Percentiles rank a stretch among this genome's conserved stretches.
Conservation (phyloP, 1,284 basidiomycete genomes). For the Sphagnurus paluster region DNA sequence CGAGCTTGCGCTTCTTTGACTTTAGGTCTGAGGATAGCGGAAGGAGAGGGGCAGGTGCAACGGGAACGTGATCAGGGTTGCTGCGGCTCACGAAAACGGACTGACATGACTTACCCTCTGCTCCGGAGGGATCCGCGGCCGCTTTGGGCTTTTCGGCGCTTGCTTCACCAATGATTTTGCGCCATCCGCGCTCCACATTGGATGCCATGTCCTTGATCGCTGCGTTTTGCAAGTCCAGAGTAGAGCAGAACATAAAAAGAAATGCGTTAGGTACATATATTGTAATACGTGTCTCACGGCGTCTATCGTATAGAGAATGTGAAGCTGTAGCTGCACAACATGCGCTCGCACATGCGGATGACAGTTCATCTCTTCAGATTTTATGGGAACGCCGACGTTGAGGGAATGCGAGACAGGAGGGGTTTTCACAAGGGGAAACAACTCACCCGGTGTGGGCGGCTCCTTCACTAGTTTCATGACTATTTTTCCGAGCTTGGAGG, state of each 20-base stretch:
- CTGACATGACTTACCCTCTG: slow-evolving; percentile 73
- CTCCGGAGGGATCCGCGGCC: slow-evolving; percentile 40
- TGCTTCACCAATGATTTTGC: slow-evolving; percentile 48
- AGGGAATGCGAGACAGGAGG: slow-evolving; percentile 11
- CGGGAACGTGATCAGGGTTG: slow-evolving; percentile 9
- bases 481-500: slow-evolving; percentile 75
- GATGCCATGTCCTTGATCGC: slow-evolving; percentile 89
- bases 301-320: slow-evolving; percentile 20
- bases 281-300: slow-evolving; percentile 37
- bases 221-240: slow-evolving; percentile 36
- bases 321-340: not conserved
- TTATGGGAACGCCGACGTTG: slow-evolving; percentile 17
- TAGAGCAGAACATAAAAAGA: slow-evolving; percentile 33
- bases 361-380: slow-evolving; percentile 16
- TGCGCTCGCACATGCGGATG: not conserved
- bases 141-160: slow-evolving; percentile 39
- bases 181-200: slow-evolving; percentile 82
- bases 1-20: slow-evolving; percentile 71
- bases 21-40: slow-evolving; percentile 45
- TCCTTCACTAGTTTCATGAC: slow-evolving; percentile 73
- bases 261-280: slow-evolving; percentile 72
- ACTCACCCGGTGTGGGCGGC: slow-evolving; percentile 69
- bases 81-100: slow-evolving; percentile 28
- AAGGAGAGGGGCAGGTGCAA: not conserved
- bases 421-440: slow-evolving; percentile 17